These are phyloP conservation scores for Mucor sp. DNA, from an alignment of 371 early-diverging fungal species.

Conservation along the genomic window DNA sequence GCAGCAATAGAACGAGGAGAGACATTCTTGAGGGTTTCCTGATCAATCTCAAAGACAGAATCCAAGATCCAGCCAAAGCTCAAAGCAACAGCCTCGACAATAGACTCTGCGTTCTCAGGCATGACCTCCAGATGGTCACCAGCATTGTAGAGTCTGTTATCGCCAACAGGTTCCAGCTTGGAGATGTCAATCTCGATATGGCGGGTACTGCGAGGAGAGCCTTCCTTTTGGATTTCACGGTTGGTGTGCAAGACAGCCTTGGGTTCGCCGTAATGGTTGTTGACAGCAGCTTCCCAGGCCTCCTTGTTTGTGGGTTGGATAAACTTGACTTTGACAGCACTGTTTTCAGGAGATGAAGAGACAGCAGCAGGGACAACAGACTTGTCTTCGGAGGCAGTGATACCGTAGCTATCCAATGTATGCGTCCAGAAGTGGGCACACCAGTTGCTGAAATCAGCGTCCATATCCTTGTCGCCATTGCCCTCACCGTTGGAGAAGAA, in stretches of 20 bases:
- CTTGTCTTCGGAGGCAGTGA: slow-evolving; percentile 31
- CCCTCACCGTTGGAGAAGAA: slow-evolving; percentile 48
- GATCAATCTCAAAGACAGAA: slow-evolving; percentile 53
- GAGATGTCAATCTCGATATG: slow-evolving; percentile 52
- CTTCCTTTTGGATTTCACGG: slow-evolving; percentile 39
- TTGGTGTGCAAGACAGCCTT: slow-evolving; percentile 28
- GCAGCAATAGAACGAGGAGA: slow-evolving; percentile 56
- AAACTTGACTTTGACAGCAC: slow-evolving; percentile 25
- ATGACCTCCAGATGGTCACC: slow-evolving; percentile 63
- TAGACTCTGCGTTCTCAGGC: slow-evolving; percentile 42
- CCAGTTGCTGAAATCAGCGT: slow-evolving; percentile 51
- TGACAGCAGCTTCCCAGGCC: slow-evolving; percentile 29
- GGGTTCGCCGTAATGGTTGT: slow-evolving; percentile 35
- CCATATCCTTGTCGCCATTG: slow-evolving; percentile 59
- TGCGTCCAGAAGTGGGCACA: slow-evolving; percentile 49
- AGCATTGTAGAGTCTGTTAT: slow-evolving; percentile 38
- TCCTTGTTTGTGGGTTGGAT: slow-evolving; percentile 31
- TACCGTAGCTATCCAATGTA: slow-evolving; percentile 32
- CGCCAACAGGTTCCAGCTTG: slow-evolving; percentile 22
- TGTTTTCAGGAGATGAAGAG: slow-evolving; percentile 6
- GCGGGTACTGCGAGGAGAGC: slow-evolving; percentile 45
- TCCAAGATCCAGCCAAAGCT: slow-evolving; percentile 55
- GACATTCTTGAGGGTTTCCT: slow-evolving; percentile 24
- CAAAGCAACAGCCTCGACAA: slow-evolving; percentile 50
- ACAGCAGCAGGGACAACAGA: slow-evolving; percentile 40